Conservation (phyloP, 306 rosid genomes). For the Castanea sativa region DNA sequence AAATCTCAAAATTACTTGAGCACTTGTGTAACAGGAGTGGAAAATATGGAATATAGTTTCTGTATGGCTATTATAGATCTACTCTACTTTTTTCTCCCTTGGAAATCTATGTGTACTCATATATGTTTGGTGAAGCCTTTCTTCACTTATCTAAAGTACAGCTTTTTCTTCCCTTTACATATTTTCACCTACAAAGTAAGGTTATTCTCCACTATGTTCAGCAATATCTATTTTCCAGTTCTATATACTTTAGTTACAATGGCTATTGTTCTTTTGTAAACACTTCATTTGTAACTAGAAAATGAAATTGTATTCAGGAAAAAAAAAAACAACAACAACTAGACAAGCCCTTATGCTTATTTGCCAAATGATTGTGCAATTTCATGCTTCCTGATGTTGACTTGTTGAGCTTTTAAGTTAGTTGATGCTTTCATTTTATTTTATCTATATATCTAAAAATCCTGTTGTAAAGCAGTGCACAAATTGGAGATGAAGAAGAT, state of each 20-base stretch:
- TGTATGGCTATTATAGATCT: background rate
- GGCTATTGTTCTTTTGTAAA: background rate
- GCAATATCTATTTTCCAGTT: background rate
- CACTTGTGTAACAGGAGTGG: background rate
- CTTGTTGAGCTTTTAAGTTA: background rate
- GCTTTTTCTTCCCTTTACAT: background rate
- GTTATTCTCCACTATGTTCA: background rate
- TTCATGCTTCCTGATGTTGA: conserved; percentile 9
- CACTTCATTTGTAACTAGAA: background rate
- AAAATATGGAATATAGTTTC: background rate
- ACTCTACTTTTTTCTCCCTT: background rate
- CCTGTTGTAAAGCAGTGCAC: conserved; percentile 39
- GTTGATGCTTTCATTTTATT: background rate
- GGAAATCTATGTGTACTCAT: background rate
- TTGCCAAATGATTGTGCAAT: background rate
- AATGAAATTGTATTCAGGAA: conserved; percentile 2
- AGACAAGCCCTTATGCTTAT: conserved; percentile 18
- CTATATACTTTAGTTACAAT: background rate
- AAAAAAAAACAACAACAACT: conserved; percentile 1
- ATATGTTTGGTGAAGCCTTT: background rate
- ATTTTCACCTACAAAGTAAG: background rate
- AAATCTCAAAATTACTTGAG: too few species aligned
- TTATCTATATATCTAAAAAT: conserved; percentile 21
- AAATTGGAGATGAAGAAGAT: conserved; percentile 47
- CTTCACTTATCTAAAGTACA: background rate